Conservation (phyloP, 2,329 filamentous ascomycete species). For the Fusarium cyanostomum region DNA sequence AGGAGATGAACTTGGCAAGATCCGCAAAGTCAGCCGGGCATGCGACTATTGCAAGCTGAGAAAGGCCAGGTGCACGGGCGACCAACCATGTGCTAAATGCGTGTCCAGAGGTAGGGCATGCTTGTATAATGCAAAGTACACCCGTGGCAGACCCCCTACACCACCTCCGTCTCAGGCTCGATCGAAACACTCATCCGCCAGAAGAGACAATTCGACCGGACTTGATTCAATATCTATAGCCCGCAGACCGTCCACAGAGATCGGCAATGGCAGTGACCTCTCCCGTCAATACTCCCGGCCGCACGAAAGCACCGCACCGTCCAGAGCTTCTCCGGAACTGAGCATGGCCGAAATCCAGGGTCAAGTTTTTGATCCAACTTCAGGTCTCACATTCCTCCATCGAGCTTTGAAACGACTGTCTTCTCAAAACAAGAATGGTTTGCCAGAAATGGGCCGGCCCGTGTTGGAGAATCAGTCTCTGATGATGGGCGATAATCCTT, state of each 20-base stretch:
- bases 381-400: conserved; percentile 62
- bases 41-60: conserved; percentile 45
- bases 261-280: background rate
- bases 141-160: conserved; percentile 47
- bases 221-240: background rate
- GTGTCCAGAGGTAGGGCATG: conserved; percentile 41
- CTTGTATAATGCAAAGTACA: conserved; percentile 47
- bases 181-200: background rate
- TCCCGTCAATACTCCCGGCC: background rate
- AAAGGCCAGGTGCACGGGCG: conserved; percentile 44
- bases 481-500: conserved; percentile 60
- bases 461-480: conserved; percentile 54
- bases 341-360: conserved; percentile 60
- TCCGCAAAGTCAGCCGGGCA: conserved; percentile 46
- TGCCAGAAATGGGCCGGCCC: conserved; percentile 38
- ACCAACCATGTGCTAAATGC: conserved; percentile 48
- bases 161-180: conserved; percentile 37
- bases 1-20: too few species aligned
- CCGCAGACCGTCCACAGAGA: background rate
- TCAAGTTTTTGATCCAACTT: conserved; percentile 62
- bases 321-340: conserved; percentile 54
- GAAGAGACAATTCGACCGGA: background rate
- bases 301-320: background rate
- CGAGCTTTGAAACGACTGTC: conserved; percentile 61
- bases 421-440: conserved; percentile 48